Percentiles rank a stretch among this genome's conserved stretches.
Conservation (phyloP, 768 basidiomycete genomes). For the Macrolepiota albuminosa region DNA sequence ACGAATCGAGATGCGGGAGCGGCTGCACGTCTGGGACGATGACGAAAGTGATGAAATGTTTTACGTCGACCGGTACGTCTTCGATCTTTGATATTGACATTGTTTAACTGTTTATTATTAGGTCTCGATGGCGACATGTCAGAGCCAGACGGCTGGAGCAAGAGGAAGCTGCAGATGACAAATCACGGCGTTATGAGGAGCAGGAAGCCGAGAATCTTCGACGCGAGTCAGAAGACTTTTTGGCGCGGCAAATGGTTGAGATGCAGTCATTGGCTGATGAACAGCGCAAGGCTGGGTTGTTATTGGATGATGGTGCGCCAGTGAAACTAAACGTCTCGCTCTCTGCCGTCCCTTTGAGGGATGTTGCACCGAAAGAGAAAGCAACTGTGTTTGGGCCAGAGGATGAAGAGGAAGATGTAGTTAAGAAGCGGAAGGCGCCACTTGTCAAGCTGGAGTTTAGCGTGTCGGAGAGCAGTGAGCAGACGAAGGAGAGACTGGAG, state of each 20-base stretch:
- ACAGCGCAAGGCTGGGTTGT: constrained; percentile 84
- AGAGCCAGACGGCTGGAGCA: constrained; percentile 65
- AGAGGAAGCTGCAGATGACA: constrained; percentile 81
- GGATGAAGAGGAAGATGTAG: constrained; percentile 85
- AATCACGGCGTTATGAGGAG: constrained; percentile 77
- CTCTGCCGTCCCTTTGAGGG: constrained; percentile 42
- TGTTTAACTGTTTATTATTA: constrained; percentile 21
- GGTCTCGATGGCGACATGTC: constrained; percentile 81
- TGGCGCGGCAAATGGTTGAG: constrained; percentile 93
- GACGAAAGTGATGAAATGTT: constrained; percentile 92
- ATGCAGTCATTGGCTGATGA: constrained; percentile 90
- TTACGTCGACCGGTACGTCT: constrained; percentile 79
- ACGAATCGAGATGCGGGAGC: constrained; percentile 70
- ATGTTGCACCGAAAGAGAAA: constrained; percentile 42
- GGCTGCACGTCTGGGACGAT: constrained; percentile 87
- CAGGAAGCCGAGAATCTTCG: constrained; percentile 85
- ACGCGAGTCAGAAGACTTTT: constrained; percentile 88
- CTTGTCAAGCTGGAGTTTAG: constrained; percentile 90
- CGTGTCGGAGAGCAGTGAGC: constrained; percentile 73
- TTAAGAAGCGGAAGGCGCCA: constrained; percentile 77
- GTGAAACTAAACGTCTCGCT: constrained; percentile 81
- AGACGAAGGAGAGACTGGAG: constrained; percentile 75
- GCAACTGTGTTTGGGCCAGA: constrained; percentile 70
- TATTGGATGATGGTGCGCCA: constrained; percentile 89
- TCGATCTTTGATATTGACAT: not conserved